Percentiles rank a stretch among this genome's conserved stretches.
Evolutionary conservation across 164 flowering plant species (phyloP).

Genomic region (Vitis amurensis): DNA sequence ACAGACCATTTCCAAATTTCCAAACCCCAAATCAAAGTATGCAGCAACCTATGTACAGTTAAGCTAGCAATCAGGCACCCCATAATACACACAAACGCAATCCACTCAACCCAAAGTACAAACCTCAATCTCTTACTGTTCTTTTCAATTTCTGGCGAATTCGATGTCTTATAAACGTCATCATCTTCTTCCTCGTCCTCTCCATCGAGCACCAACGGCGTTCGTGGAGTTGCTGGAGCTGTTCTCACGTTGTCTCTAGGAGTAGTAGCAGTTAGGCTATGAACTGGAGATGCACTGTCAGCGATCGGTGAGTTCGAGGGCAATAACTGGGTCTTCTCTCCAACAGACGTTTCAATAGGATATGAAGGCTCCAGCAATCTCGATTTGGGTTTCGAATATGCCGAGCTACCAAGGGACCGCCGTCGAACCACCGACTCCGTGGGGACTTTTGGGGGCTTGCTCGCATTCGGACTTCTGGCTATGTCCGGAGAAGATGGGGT

Average conservation of each 20-base stretch:
- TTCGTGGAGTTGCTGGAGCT: slow-evolving; percentile 16
- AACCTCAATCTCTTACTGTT: slow-evolving; percentile 26
- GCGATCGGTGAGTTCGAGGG: not conserved
- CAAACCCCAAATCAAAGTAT: slow-evolving; percentile 37
- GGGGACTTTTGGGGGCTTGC: not conserved
- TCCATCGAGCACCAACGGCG: slow-evolving; percentile 21
- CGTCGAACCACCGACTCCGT: too few species aligned
- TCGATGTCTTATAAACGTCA: slow-evolving; percentile 27
- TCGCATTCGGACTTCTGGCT: too few species aligned
- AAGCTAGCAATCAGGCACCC: slow-evolving; percentile 31
- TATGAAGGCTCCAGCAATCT: slow-evolving; percentile 14
- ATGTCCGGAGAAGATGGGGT: too few species aligned
- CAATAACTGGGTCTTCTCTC: not conserved
- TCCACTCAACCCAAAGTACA: slow-evolving; percentile 36
- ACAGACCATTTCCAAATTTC: slow-evolving; percentile 53
- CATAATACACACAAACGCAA: slow-evolving; percentile 22
- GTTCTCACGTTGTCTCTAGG: not conserved
- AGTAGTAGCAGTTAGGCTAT: not conserved
- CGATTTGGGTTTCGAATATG: slow-evolving; percentile 7
- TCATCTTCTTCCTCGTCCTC: slow-evolving; percentile 42
- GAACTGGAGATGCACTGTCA: too few species aligned
- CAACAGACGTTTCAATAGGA: not conserved
- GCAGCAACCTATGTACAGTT: slow-evolving; percentile 19
- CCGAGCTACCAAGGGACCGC: not conserved
- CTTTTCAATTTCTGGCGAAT: slow-evolving; percentile 1